Evolutionary conservation across 768 basidiomycete species (phyloP).

Genomic region (Tricholoma flavovirens): DNA sequence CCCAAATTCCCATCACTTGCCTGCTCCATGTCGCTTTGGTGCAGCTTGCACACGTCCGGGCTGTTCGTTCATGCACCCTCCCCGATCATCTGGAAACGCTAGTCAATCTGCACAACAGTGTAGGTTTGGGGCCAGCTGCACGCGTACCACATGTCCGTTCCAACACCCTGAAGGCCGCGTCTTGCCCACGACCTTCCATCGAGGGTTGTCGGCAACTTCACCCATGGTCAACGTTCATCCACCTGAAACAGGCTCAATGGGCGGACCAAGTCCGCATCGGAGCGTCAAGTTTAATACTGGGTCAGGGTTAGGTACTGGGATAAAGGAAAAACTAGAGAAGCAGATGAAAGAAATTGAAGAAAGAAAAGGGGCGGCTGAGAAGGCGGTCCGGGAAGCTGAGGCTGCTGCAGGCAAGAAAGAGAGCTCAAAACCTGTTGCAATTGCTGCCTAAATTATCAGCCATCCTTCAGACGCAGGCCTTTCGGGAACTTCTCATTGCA

Average conservation of each 20-base stretch:
- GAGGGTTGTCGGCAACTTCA: constrained; percentile 57
- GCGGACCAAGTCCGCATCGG: constrained; percentile 56
- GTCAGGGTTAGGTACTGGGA: constrained; percentile 27
- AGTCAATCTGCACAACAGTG: constrained; percentile 51
- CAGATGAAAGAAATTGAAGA: constrained; percentile 63
- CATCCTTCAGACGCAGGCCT: neutral
- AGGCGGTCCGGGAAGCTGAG: constrained; percentile 61
- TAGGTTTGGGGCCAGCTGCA: constrained; percentile 82
- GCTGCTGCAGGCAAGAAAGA: constrained; percentile 59
- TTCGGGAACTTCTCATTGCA: neutral
- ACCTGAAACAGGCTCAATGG: constrained; percentile 64
- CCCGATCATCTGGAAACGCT: constrained; percentile 26
- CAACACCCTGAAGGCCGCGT: constrained; percentile 87
- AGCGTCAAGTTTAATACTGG: constrained; percentile 66
- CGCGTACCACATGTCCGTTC: constrained; percentile 81
- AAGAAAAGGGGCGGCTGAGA: constrained; percentile 55
- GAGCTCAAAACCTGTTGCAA: constrained; percentile 46
- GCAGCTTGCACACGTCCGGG: constrained; percentile 60
- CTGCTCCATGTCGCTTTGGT: constrained; percentile 63
- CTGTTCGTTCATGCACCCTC: constrained; percentile 67
- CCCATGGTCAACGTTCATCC: constrained; percentile 57
- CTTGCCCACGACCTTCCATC: constrained; percentile 74
- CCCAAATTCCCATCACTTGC: constrained; percentile 23
- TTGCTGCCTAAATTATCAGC: constrained; percentile 28
- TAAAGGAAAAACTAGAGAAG: constrained; percentile 43